A percentile compares a stretch with the other conserved stretches of the same genome.
Evolutionary conservation across 2,329 filamentous ascomycete genomes (phyloP).

Genomic region (Helotiales sp.): DNA sequence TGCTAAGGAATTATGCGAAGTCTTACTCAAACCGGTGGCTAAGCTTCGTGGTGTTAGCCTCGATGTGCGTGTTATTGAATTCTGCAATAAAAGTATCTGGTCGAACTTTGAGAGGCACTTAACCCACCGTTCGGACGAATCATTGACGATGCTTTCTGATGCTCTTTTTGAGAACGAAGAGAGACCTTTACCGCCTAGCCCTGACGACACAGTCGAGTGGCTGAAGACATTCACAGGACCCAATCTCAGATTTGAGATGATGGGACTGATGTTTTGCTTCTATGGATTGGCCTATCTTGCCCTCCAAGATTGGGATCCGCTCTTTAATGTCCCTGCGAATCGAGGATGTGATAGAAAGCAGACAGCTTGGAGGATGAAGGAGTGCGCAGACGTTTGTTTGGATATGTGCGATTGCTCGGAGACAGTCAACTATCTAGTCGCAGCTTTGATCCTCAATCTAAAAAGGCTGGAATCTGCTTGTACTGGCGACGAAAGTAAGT

Average conservation of each 20-base stretch:
- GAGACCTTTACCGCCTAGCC: constrained; percentile 23
- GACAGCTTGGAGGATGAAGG: constrained; percentile 33
- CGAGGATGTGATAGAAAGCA: constrained; percentile 28
- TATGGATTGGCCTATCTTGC: constrained; percentile 28
- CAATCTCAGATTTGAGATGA: constrained; percentile 32
- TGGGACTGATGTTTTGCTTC: constrained; percentile 32
- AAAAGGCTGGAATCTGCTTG: constrained; percentile 25
- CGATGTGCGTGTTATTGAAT: constrained; percentile 23
- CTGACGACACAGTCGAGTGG: constrained; percentile 32
- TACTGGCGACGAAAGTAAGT: constrained; percentile 32
- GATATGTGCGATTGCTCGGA: constrained; percentile 25
- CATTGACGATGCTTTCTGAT: constrained; percentile 23
- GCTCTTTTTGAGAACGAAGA: constrained; percentile 31
- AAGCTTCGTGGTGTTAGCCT: constrained; percentile 15
- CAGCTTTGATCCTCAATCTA: constrained; percentile 16
- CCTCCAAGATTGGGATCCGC: constrained; percentile 30
- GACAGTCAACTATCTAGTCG: constrained; percentile 19
- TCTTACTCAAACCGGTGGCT: constrained; percentile 15
- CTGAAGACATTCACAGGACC: constrained; percentile 30
- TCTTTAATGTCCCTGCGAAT: constrained; percentile 27
- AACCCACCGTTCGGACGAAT: constrained; percentile 17
- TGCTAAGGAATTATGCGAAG: constrained; percentile 25
- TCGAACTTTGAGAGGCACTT: constrained; percentile 24
- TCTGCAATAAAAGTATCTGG: constrained; percentile 25
- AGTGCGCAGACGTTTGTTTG: constrained; percentile 32